Evolutionary conservation across 2,329 filamentous ascomycete genomes (phyloP).

Genomic region (Alternaria novae-zelandiae): DNA sequence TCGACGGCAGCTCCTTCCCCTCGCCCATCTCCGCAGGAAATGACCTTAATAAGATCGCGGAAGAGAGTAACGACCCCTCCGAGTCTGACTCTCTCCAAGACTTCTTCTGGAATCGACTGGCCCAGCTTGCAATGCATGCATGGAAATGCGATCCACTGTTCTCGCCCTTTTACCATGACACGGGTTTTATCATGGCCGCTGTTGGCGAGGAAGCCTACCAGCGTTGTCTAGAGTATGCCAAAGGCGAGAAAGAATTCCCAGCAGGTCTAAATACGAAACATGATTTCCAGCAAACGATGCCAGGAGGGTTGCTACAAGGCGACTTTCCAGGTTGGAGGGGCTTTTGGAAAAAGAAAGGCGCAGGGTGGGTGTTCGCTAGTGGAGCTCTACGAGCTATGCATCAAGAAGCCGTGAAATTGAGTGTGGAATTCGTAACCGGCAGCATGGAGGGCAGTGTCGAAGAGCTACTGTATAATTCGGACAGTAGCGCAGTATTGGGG

Average conservation of each 20-base stretch:
- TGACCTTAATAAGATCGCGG: constrained; percentile 58
- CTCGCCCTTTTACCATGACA: constrained; percentile 54
- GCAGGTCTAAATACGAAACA: constrained; percentile 50
- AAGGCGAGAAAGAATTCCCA: constrained; percentile 40
- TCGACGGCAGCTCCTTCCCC: constrained; percentile 54
- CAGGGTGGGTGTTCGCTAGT: constrained; percentile 62
- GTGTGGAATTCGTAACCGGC: constrained; percentile 57
- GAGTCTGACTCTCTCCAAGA: constrained; percentile 40
- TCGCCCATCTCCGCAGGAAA: constrained; percentile 56
- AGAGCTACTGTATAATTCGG: constrained; percentile 40
- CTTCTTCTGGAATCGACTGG: constrained; percentile 43
- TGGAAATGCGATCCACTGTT: constrained; percentile 55
- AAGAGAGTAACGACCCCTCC: constrained; percentile 38
- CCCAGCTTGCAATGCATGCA: constrained; percentile 48
- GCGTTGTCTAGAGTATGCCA: constrained; percentile 46
- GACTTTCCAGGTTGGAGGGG: constrained; percentile 60
- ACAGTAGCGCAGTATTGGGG: constrained; percentile 50
- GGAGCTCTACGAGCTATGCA: constrained; percentile 57
- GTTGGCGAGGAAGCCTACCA: constrained; percentile 49
- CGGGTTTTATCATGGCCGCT: constrained; percentile 57
- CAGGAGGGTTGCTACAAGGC: constrained; percentile 58
- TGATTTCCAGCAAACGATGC: constrained; percentile 60
- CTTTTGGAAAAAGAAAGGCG: constrained; percentile 53
- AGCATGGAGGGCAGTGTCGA: constrained; percentile 47
- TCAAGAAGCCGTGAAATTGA: constrained; percentile 54